A percentile compares a stretch with the other conserved stretches of the same genome.
Evolutionary conservation across 768 basidiomycete genomes (phyloP).

Genomic region (Rhodotorula kratochvilovae): DNA sequence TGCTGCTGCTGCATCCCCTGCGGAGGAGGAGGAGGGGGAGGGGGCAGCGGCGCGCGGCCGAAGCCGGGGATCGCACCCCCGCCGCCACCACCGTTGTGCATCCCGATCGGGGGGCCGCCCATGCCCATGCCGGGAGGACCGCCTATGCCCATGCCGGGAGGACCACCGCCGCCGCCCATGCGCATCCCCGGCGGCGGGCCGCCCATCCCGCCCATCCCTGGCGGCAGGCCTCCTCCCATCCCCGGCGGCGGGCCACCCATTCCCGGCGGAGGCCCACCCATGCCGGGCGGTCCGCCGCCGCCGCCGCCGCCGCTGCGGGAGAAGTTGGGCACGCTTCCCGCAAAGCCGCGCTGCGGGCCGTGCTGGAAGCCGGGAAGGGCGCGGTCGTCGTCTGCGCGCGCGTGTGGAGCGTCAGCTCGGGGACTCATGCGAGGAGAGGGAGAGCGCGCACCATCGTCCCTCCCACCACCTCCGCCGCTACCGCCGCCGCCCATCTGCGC

Average conservation of each 20-base stretch:
- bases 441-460: conserved; percentile 4
- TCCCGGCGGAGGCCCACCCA: neutral
- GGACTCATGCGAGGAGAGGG: neutral
- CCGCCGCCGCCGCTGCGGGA: neutral
- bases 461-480: conserved; percentile 56
- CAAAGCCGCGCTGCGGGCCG: neutral
- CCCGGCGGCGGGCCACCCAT: conserved; percentile 36
- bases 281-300: conserved; percentile 22
- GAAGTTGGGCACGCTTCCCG: conserved; percentile 6
- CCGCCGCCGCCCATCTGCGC: conserved; percentile 56
- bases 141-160: neutral
- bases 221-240: neutral
- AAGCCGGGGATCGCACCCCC: neutral
- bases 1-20: neutral
- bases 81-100: neutral
- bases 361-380: conserved; percentile 38
- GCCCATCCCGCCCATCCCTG: conserved; percentile 44
- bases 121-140: too few species aligned
- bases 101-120: neutral
- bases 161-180: neutral
- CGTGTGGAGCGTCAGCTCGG: too few species aligned
- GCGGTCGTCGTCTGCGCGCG: conserved; percentile 29
- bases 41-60: neutral
- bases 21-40: too few species aligned
- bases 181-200: conserved; percentile 55